phyloP scores from a whole-genome alignment of 73 alveolate species.

The Paramecium caudatum region DNA sequence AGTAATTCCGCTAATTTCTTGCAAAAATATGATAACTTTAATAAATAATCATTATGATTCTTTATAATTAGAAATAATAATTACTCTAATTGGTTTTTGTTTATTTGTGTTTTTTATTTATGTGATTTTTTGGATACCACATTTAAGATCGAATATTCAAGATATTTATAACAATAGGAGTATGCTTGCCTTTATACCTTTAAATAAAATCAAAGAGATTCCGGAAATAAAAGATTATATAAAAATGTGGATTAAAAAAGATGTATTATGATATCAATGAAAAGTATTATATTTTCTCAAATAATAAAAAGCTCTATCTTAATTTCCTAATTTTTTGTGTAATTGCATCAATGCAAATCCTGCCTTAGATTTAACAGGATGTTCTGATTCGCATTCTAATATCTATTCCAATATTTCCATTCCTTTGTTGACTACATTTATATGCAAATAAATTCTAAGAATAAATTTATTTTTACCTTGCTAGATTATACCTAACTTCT shows the following conservation, averaged over 20 bases:
- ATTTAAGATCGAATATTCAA: too few species aligned
- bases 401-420: constrained; percentile 1
- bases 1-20: background rate
- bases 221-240: too few species aligned
- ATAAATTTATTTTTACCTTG: background rate
- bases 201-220: too few species aligned
- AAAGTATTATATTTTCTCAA: constrained; percentile 39
- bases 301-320: background rate
- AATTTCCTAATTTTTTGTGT: background rate
- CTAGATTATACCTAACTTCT: constrained; percentile 37
- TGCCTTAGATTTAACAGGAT: background rate
- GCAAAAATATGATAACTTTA: background rate
- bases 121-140: too few species aligned
- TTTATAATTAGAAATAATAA: too few species aligned
- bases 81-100: too few species aligned
- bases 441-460: background rate
- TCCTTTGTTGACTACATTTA: constrained; percentile 57
- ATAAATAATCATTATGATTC: too few species aligned
- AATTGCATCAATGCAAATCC: constrained; percentile 18
- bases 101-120: too few species aligned
- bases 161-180: too few species aligned
- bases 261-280: background rate
- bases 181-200: too few species aligned
- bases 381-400: background rate
- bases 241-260: too few species aligned